Evolutionary conservation across 192 early-diverging fungal species (phyloP).

Genomic region (Linnemannia exigua): DNA sequence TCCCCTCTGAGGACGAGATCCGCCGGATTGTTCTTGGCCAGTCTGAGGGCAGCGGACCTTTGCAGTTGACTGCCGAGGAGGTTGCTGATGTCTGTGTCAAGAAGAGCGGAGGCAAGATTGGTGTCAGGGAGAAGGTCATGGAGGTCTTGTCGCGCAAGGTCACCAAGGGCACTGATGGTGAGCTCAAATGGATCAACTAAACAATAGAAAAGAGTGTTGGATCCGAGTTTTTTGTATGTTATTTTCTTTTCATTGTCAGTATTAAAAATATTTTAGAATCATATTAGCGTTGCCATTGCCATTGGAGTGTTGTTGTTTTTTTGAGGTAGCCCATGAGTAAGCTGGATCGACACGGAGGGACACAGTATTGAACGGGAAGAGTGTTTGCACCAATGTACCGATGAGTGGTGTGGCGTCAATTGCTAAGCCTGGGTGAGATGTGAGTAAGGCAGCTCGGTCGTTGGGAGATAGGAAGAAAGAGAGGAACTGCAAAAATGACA

Average conservation of each 20-base stretch:
- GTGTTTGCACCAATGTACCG: neutral
- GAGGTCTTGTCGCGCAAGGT: slow-evolving; percentile 72
- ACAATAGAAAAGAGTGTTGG: too few relatives aligned
- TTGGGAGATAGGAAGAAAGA: neutral
- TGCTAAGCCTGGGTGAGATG: neutral
- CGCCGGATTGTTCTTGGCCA: slow-evolving; percentile 73
- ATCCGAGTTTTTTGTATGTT: neutral
- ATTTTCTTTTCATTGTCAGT: neutral
- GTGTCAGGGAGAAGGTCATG: slow-evolving; percentile 74
- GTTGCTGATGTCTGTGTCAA: slow-evolving; percentile 73
- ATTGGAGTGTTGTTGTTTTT: neutral
- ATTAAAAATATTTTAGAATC: neutral
- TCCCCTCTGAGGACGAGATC: slow-evolving; percentile 80
- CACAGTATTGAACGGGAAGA: neutral
- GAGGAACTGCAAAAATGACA: neutral
- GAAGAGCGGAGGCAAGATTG: slow-evolving; percentile 74
- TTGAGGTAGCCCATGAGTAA: neutral
- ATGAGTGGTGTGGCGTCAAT: neutral
- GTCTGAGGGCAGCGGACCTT: slow-evolving; percentile 71
- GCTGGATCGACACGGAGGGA: neutral
- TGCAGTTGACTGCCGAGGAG: slow-evolving; percentile 67
- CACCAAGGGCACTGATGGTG: slow-evolving; percentile 38
- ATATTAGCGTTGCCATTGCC: neutral
- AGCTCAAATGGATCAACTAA: slow-evolving; percentile 58
- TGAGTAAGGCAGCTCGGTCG: neutral